Base-by-base conservation (phyloP, 441 rosid species). In the Omphalea diandra region DNA sequence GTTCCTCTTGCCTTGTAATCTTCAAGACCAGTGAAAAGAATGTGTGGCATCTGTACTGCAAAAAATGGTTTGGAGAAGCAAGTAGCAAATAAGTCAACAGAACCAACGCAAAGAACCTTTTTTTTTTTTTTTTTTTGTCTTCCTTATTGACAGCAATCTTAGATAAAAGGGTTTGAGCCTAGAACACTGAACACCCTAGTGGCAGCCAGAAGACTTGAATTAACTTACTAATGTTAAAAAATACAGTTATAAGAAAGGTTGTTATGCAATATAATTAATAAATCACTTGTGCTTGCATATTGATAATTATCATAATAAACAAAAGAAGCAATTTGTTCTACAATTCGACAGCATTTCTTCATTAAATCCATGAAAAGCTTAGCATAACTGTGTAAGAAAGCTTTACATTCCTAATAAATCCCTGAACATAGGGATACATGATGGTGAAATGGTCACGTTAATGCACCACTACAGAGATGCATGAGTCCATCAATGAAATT, bases 1-100 rank as follows among this genome's bases (percentile, higher is more conserved):
- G 97, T 86, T 82, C 98, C 97, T 77, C 92, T 87, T 50, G 93
- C 95, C 80, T 87, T 94, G 85, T 94, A 94, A 83, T 94, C 98
- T 84, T 91, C 98, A 17, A 92, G 97, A 68, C 98, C 89, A 1
- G 97, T 94, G 80, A 91, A 90, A 75, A 90, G 68, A 58, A 94
- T 85, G 85, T 94, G 89, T 7, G 97, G 97, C 84, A 88, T 82
- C 74, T 92, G 87, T 73, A 92, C 98, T 94, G 94, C 77, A 81
- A 75, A 20, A 74, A 27, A 55, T n/a, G 26, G 44, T 43, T 35
- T 6, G 31, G 41, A 76, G 20, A 35, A 22, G 63, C 27, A 49
- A 14, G 43, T 52, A 73, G 53, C 57, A 38, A 35, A 65, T 35
- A 50, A 0, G 11, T 14, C 22, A 44, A 41, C 18, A 43, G n/a